Conservation (phyloP, 2,329 filamentous ascomycete genomes). For the Fusarium sp. region DNA sequence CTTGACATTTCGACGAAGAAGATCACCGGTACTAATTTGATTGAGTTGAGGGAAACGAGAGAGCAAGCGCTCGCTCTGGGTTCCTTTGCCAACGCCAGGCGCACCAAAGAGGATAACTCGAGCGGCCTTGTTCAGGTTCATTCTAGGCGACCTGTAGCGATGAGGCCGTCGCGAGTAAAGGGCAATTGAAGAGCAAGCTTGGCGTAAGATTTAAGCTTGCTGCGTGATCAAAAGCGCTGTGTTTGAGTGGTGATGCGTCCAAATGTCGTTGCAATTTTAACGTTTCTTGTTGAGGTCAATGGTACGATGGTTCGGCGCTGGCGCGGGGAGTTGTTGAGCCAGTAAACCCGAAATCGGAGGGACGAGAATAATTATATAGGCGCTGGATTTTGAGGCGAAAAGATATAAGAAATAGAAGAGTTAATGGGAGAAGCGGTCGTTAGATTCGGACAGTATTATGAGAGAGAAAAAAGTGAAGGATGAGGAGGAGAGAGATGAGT, state of each 20-base stretch:
- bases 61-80: slow-evolving; percentile 90
- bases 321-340: slow-evolving; percentile 38
- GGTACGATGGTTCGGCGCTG: slow-evolving; percentile 19
- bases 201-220: background rate
- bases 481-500: slow-evolving; percentile 6
- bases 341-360: background rate
- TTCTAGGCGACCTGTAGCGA: slow-evolving; percentile 50
- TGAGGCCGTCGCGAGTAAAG: slow-evolving; percentile 31
- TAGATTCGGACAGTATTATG: slow-evolving; percentile 13
- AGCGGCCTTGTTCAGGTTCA: slow-evolving; percentile 82
- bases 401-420: background rate
- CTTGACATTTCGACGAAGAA: slow-evolving; percentile 93
- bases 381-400: background rate
- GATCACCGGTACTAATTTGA: slow-evolving; percentile 92
- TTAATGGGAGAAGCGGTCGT: background rate
- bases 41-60: slow-evolving; percentile 88
- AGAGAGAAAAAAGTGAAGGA: slow-evolving; percentile 13
- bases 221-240: background rate
- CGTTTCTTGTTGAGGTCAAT: slow-evolving; percentile 35
- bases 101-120: slow-evolving; percentile 95
- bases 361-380: background rate
- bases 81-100: slow-evolving; percentile 97
- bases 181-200: background rate
- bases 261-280: slow-evolving; percentile 15
- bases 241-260: background rate